Conservation (phyloP, 208 protist species). For the Vickermania spadyakhi region DNA sequence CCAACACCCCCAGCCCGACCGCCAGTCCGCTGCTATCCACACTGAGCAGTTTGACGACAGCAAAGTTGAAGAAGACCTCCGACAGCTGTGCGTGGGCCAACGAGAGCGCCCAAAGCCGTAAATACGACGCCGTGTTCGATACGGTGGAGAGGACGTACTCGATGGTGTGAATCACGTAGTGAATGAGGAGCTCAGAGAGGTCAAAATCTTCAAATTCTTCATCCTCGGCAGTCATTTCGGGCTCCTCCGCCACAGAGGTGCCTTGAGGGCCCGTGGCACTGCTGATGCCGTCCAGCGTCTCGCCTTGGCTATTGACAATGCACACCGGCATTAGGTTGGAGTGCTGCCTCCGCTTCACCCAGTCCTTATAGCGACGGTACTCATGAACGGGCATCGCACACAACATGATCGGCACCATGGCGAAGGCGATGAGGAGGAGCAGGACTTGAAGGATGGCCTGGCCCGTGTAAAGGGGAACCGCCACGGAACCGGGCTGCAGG, state of each 20-base stretch:
- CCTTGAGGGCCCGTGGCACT: not conserved
- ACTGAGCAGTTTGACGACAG: slow-evolving; percentile 33
- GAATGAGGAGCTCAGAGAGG: slow-evolving; percentile 93
- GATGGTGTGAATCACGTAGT: slow-evolving; percentile 99
- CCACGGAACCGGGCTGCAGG: slow-evolving; percentile 37
- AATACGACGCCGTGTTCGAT: slow-evolving; percentile 99
- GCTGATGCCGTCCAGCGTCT: not conserved
- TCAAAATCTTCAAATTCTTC: slow-evolving; percentile 58
- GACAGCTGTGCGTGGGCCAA: slow-evolving; percentile 97
- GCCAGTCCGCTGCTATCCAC: slow-evolving; percentile 39
- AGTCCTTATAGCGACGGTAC: slow-evolving; percentile 8
- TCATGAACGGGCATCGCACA: slow-evolving; percentile 72
- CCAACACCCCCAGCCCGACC: slow-evolving; percentile 77
- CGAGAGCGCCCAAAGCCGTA: slow-evolving; percentile 99
- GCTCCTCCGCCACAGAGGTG: not conserved
- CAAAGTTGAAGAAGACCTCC: slow-evolving; percentile 88
- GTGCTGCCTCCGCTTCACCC: not conserved
- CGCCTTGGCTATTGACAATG: not conserved
- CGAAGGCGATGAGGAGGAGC: slow-evolving; percentile 68
- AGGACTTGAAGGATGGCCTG: slow-evolving; percentile 59
- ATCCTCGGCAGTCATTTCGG: slow-evolving; percentile 11
- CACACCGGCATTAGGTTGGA: not conserved
- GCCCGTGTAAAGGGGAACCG: slow-evolving; percentile 23
- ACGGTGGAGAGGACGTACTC: slow-evolving; percentile 98
- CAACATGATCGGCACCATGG: slow-evolving; percentile 85